Percentiles rank a stretch among this genome's conserved stretches.
Evolutionary conservation across 2,329 filamentous ascomycete genomes (phyloP).

Genomic region (Myriosclerotinia duriaeana): DNA sequence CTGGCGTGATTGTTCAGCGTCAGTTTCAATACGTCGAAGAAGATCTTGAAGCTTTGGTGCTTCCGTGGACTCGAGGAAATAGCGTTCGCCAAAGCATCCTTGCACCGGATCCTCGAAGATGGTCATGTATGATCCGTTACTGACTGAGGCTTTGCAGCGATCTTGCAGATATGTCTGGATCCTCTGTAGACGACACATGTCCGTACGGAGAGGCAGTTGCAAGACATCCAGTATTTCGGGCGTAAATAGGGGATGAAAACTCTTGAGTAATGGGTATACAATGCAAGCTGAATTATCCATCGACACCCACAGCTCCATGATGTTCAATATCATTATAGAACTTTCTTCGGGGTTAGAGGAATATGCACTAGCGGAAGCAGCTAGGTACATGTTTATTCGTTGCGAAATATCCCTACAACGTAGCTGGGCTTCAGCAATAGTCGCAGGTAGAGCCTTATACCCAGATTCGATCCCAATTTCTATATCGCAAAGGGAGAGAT

Average conservation of each 20-base stretch:
- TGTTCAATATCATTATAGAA: neutral
- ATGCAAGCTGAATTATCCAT: neutral
- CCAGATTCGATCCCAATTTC: conserved; percentile 28
- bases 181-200: neutral
- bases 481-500: conserved; percentile 32
- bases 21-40: neutral
- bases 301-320: neutral
- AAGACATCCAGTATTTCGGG: neutral
- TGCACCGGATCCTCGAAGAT: neutral
- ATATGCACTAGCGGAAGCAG: conserved; percentile 43
- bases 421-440: conserved; percentile 17
- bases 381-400: conserved; percentile 44
- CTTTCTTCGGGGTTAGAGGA: too few relatives aligned
- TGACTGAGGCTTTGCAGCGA: neutral
- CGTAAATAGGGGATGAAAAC: neutral
- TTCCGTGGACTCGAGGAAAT: neutral
- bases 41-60: neutral
- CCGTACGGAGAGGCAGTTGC: neutral
- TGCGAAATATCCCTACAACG: conserved; percentile 40
- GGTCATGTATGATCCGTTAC: neutral
- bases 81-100: neutral
- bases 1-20: neutral
- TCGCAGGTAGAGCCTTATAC: conserved; percentile 6
- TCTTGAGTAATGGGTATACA: neutral
- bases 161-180: neutral